Conservation (phyloP, 345 rosid species). For the Cardiospermum halicacabum region DNA sequence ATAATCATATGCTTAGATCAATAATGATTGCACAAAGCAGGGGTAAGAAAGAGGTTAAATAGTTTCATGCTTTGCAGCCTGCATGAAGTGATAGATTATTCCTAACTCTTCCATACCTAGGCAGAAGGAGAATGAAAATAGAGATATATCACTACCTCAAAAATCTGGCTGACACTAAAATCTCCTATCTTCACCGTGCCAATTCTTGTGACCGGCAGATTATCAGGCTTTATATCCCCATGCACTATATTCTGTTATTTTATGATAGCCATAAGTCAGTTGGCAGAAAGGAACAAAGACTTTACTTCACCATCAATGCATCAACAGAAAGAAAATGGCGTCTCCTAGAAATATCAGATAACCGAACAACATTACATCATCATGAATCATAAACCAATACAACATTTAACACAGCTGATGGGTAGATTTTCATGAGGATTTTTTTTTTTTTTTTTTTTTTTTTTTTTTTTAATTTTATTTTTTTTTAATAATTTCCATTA, state of each 20-base stretch:
- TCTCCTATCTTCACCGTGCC: conserved; percentile 95
- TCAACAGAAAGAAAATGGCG: conserved; percentile 1
- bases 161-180: conserved; percentile 95
- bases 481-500: neutral
- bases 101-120: neutral
- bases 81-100: neutral
- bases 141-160: conserved; percentile 58
- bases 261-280: conserved; percentile 10
- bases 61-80: neutral
- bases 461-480: too few relatives aligned
- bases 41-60: neutral
- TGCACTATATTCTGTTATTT: conserved; percentile 77
- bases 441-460: too few relatives aligned
- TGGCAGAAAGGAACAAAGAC: neutral
- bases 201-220: conserved; percentile 65
- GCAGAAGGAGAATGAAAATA: neutral
- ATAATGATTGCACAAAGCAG: neutral
- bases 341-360: neutral
- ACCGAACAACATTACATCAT: neutral
- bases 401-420: neutral
- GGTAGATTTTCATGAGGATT: neutral
- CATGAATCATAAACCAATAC: too few relatives aligned
- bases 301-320: neutral
- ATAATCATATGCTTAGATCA: neutral
- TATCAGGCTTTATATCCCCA: conserved; percentile 99